Evolutionary conservation across 2,329 filamentous ascomycete species (phyloP).

Genomic region (Neofusicoccum parvum): DNA sequence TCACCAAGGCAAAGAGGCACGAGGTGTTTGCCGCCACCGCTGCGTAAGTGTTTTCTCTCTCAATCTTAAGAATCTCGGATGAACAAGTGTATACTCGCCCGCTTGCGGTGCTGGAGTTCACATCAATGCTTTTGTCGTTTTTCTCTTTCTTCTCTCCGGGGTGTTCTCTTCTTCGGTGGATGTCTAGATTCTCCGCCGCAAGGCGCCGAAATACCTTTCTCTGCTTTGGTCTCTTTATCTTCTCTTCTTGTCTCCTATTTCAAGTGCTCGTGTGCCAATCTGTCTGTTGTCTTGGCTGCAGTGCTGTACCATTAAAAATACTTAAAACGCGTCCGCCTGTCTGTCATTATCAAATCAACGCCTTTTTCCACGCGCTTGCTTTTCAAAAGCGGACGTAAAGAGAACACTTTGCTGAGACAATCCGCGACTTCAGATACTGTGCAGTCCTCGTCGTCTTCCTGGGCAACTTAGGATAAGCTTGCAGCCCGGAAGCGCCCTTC

Average conservation of each 20-base stretch:
- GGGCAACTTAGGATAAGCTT: constrained; percentile 3
- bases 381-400: background rate
- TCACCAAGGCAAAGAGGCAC: constrained; percentile 26
- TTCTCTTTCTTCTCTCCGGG: too few species aligned
- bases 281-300: background rate
- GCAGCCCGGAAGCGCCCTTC: too few species aligned
- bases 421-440: constrained; percentile 11
- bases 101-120: too few species aligned
- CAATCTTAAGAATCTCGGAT: background rate
- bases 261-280: too few species aligned
- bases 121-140: too few species aligned
- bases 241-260: too few species aligned
- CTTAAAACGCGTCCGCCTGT: background rate
- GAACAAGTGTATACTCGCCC: background rate
- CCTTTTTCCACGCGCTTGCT: background rate
- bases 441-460: constrained; percentile 23
- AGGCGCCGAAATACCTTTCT: too few species aligned
- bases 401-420: background rate
- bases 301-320: background rate
- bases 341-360: background rate
- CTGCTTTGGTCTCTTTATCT: too few species aligned
- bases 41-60: constrained; percentile 25
- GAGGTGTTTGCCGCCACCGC: constrained; percentile 31
- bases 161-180: too few species aligned
- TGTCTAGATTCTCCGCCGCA: too few species aligned